Base-by-base conservation (phyloP, 2,329 filamentous ascomycete species). In the Helminthosporium solani region DNA sequence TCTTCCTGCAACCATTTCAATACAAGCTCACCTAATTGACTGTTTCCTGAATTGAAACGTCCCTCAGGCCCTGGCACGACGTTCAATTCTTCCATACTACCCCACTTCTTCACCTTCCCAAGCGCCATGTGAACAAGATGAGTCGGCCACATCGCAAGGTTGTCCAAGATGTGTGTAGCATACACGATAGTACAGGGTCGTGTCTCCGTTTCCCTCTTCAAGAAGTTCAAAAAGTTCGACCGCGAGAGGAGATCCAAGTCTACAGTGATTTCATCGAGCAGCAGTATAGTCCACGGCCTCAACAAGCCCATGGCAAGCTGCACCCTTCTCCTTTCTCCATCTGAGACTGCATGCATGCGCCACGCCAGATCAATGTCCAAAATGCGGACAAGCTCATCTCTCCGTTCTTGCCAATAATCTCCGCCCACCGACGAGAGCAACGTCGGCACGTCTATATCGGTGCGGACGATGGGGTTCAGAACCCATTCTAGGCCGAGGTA, bases 401-500 rank as follows among this genome's bases (percentile, higher is more conserved):
- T 81, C 1, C 94, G 85, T 15, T 80, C 85, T 0, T 87, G 82
- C 71, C 88, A 99, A 57, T 83, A 81, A 69, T 95, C 82, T 11
- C 94, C 94, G 50, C 94, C 94, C 0, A 99, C 88, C 2, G 85
- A 90, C 39, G 83, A 76, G 20, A 99, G 83, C 5, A 99, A 82
- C 56, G 95, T 91, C 3, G 80, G 81, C 3, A 99, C 92, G 48
- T 89, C 90, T 58, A 99, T 96, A 71, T 99, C 94, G 23, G 87
- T 95, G 41, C 92, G 87, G 38, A 97, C 94, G 61, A 97, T 95
- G 39, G 88, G 89, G 76, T 97, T 97, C 8, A 99, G 81, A 2
- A 97, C 94, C 94, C 94, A 99, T 77, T 99, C 94, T 0, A 96
- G 83, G 1, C 94, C 94, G 7, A 99, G 86, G 72, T 99, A 99